Evolutionary conservation across 2,329 filamentous ascomycete genomes (phyloP).

Genomic region (Colletotrichum filicis): DNA sequence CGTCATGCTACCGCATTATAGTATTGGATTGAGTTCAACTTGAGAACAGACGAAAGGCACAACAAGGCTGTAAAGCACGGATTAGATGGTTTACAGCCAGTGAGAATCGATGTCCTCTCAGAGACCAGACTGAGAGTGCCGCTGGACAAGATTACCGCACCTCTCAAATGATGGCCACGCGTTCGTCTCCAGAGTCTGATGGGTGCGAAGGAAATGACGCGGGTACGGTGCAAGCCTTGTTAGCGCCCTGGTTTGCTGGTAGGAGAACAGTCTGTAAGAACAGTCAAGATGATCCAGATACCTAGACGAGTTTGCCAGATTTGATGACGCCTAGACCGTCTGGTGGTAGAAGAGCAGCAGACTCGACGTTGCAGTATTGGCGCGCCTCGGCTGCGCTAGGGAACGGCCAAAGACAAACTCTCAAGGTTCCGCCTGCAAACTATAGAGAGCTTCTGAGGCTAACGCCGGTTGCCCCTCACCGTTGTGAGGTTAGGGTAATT

Average conservation of each 20-base stretch:
- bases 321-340: background rate
- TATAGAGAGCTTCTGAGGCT: background rate
- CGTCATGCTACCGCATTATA: background rate
- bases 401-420: background rate
- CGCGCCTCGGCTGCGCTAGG: background rate
- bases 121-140: background rate
- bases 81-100: slow-evolving; percentile 9
- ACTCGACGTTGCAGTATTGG: background rate
- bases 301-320: background rate
- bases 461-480: background rate
- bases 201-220: background rate
- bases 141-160: background rate
- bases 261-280: background rate
- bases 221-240: background rate
- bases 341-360: background rate
- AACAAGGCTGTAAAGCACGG: background rate
- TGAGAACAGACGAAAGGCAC: slow-evolving; percentile 5
- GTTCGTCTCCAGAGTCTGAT: background rate
- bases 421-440: background rate
- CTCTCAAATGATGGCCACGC: background rate
- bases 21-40: background rate
- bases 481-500: background rate
- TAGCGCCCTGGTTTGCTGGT: background rate
- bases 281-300: background rate
- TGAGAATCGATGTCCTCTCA: background rate